Evolutionary conservation across 441 rosid species (phyloP), one percentile per base, ranked within the genome.

Genomic region (Eutrema salsugineum): DNA sequence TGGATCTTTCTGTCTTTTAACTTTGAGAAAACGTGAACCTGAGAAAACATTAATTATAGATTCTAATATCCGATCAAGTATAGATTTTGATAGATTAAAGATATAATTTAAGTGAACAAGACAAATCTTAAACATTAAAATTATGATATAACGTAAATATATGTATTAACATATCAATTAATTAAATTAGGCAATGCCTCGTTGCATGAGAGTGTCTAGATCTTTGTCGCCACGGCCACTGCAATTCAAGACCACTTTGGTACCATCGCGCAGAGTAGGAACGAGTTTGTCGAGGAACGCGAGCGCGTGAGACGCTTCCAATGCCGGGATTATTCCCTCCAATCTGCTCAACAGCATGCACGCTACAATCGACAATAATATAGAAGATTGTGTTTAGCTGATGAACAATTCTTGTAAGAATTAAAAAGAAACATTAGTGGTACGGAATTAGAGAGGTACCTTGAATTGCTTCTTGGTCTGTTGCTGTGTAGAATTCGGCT

Each of bases 161-260:
- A 35, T 35, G 0, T 33, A 4, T 5, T 28, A 30, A 30, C 33
- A 30, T 1, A 6, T 30, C 33, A 30, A 2, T 24, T 24, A 24
- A 24, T 24, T 24, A 24, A 24, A 24, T 2, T 24, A 24, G 27
- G 27, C 4, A 44, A 44, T 28, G 66, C 67, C 66, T 47, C 14
- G 58, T 70, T 65, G 33, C 5, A 81, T 66, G 57, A 88, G 84
- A 2, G 68, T 71, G 12, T 75, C 72, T 1, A 84, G 83, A 59
- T 93, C 95, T 72, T 90, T 89, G 20, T 90, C 88, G 8, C 97
- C 98, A 1, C 86, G 81, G 0, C 95, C 98, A 28, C 95, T 93
- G 43, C 85, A 74, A 27, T 86, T 90, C 3, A 91, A 88, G 3
- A 91, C 80, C 48, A 93, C 84, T 73, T 83, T 87, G 33, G 88